Conservation (phyloP, 169 alveolate genomes). For the Cryptosporidium felis region DNA sequence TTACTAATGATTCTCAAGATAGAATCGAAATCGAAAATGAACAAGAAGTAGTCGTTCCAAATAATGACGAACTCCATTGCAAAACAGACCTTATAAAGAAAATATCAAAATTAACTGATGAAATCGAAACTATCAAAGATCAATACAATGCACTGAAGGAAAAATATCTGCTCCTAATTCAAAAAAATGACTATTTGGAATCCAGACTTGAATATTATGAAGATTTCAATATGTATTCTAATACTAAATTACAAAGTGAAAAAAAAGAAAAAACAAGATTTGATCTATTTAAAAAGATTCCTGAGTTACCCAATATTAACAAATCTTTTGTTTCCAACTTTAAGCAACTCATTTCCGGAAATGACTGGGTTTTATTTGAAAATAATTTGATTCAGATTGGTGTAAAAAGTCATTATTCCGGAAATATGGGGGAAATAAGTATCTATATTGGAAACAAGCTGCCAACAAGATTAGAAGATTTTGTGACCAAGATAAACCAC, state of each 20-base stretch:
- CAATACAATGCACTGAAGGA: constrained; percentile 29
- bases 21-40: no score
- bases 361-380: constrained; percentile 64
- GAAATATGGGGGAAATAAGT: neutral
- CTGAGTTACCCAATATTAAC: neutral
- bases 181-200: constrained; percentile 36
- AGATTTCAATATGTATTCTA: neutral
- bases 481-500: neutral
- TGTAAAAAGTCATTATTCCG: neutral
- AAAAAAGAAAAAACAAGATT: neutral
- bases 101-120: neutral
- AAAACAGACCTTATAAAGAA: no score
- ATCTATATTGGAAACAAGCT: constrained; percentile 52
- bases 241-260: neutral
- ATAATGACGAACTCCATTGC: no score
- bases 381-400: constrained; percentile 56
- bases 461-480: constrained; percentile 30
- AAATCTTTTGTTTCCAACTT: neutral
- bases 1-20: no score
- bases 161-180: constrained; percentile 35
- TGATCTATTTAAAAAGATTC: neutral
- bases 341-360: neutral
- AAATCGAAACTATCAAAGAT: neutral
- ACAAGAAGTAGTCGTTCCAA: no score
- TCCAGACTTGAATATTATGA: constrained; percentile 53